These are phyloP conservation scores for Fraxinus cuspidata DNA, from an alignment of 257 asterid species.

Conservation along the genomic window DNA sequence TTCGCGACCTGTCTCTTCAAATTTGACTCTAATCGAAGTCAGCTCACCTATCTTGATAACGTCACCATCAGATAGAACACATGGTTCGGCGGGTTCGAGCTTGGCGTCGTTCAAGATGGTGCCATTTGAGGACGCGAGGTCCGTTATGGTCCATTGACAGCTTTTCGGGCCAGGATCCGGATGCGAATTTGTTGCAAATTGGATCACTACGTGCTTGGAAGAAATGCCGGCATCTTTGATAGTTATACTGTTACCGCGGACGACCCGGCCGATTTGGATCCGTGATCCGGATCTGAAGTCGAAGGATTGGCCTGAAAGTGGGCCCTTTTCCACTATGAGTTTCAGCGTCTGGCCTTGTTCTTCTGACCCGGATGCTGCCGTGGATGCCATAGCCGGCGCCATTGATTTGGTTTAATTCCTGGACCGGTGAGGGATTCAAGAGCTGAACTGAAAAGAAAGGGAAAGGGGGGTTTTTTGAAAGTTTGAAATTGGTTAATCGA, in stretches of 20 bases:
- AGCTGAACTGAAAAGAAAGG: neutral
- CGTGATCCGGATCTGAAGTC: conserved; percentile 42
- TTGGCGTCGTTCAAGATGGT: conserved; percentile 47
- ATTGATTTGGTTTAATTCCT: neutral
- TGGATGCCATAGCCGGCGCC: neutral
- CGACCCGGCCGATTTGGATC: conserved; percentile 62
- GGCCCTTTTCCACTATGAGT: conserved; percentile 61
- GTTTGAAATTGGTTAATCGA: neutral
- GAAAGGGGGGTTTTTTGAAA: neutral
- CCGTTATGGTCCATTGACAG: conserved; percentile 58
- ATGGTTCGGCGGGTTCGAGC: conserved; percentile 39
- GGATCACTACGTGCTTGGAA: conserved; percentile 61
- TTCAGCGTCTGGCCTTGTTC: conserved; percentile 40
- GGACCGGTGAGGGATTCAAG: neutral
- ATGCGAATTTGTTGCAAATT: conserved; percentile 26
- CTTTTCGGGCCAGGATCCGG: neutral
- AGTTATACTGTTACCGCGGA: conserved; percentile 61
- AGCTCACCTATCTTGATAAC: conserved; percentile 64
- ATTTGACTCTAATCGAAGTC: conserved; percentile 51
- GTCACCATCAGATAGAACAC: conserved; percentile 47
- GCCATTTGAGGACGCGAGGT: conserved; percentile 76
- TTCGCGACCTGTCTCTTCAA: conserved; percentile 27
- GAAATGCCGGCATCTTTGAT: conserved; percentile 80
- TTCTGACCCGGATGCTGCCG: conserved; percentile 26
- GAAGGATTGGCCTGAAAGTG: conserved; percentile 48